Base-by-base conservation (phyloP, 495 filamentous ascomycete species). In the Daldinia loculata region DNA sequence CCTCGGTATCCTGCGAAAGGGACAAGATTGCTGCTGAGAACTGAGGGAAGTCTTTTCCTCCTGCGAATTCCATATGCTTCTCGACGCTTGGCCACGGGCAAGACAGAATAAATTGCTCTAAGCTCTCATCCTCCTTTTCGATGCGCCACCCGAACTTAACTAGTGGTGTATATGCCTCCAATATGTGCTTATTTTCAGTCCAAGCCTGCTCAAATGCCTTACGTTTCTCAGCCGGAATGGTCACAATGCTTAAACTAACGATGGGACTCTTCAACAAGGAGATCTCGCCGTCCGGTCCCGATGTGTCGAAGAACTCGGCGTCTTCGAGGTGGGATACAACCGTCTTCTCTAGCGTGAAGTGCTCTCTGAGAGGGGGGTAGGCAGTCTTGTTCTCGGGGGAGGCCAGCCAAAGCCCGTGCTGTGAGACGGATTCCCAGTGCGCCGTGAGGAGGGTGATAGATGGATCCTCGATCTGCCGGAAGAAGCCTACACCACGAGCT, bases 81-180 rank as follows among this genome's bases (percentile, higher is more conserved):
- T 87, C 82, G 4, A 83, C 78, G 17, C 71, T 74, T 27, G 80
- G 74, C 85, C 85, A 88, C 4, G 86, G 84, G 48, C 69, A 80
- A n/a, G 87, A 80, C 0, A 89, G 45, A 0, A 87, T 80, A 63
- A 82, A 85, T 56, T 89, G 86, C 36, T 86, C 84, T 17, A 79
- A 74, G 4, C 70, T 76, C 1, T 72, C 68, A 5, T 73, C 72
- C 36, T 79, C 77, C 32, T 79, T 81, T 69, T 86, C 86, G 30
- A 85, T 78, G 36, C 84, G 77, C 82, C 85, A 87, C 0, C 86
- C 84, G 4, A 76, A 80, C 36, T 73, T 76, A 48, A 85, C 76
- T 6, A 65, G 56, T 27, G 71, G 68, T 4, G 80, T 76, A 69
- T 82, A 83, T 9, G 75, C 76, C 60, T 81, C 78, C 60, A 87